Evolutionary conservation across 495 filamentous ascomycete species (phyloP), one percentile per base, ranked within the genome.

Genomic region (Halenospora varia): DNA sequence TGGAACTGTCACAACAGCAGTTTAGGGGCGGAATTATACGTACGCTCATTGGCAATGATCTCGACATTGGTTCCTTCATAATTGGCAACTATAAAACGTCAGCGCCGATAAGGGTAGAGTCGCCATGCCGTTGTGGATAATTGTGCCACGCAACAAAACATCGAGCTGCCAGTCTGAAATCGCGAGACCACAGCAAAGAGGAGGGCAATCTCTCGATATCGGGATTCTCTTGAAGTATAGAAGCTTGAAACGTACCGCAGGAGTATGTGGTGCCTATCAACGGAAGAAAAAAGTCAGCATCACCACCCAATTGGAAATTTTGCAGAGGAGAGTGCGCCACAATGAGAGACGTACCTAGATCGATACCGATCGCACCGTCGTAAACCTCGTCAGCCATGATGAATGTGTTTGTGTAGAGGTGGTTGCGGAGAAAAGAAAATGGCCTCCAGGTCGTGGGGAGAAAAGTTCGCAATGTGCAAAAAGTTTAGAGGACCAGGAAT

Each of bases 1-100:
- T n/a, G n/a, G n/a, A n/a, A n/a, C n/a, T n/a, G n/a, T n/a, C n/a
- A n/a, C n/a, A n/a, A n/a, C n/a, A n/a, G n/a, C n/a, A n/a, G n/a
- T n/a, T n/a, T n/a, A n/a, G n/a, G n/a, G n/a, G n/a, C n/a, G n/a
- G n/a, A n/a, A n/a, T n/a, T n/a, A n/a, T n/a, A n/a, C n/a, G n/a
- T n/a, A n/a, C n/a, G 94, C 83, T 97, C 94, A 77, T 96, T 98
- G 84, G 90, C 92, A 70, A 97, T 98, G 82, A 98, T 98, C 74
- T 98, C 94, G 68, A 98, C 94, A 82, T 95, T 96, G 78, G 87
- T 92, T 73, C 94, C 94, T 75, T 97, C 94, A 78, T 97, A 98
- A 77, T 91, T 93, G 78, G 94, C 94, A 75, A 97, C 94, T 65
- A 40, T 17, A 25, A 40, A 45, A 15, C 15, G 51, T 42, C 25